phyloP scores from a whole-genome alignment of 73 alveolate species.

The Breviolum minutum region DNA sequence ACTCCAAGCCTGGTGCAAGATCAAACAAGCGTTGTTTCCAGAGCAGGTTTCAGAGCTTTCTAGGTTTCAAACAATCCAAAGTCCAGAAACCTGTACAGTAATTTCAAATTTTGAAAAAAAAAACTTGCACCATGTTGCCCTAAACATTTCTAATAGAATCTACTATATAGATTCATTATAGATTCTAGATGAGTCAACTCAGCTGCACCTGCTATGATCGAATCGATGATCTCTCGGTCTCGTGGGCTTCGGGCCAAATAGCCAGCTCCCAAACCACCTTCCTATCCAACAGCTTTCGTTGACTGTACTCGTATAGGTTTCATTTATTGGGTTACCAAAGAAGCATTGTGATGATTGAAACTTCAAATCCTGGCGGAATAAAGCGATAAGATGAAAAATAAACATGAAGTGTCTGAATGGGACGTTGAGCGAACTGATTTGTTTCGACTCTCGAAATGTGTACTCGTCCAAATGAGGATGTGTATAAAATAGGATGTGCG shows the following conservation, averaged over 20 bases:
- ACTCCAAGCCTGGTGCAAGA: constrained; percentile 4
- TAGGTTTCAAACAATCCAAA: not conserved
- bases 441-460: too few relatives aligned
- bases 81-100: not conserved
- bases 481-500: too few relatives aligned
- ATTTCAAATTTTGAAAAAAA: not conserved
- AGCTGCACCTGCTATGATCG: constrained; percentile 69
- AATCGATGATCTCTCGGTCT: constrained; percentile 82
- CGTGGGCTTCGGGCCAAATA: constrained; percentile 93
- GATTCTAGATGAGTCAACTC: not conserved
- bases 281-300: not conserved
- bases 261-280: not conserved
- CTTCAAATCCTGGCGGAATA: too few relatives aligned
- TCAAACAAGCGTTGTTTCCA: not conserved
- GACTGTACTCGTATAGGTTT: too few relatives aligned
- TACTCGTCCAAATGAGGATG: too few relatives aligned
- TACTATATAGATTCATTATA: not conserved
- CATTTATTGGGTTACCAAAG: too few relatives aligned
- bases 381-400: too few relatives aligned
- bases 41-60: not conserved
- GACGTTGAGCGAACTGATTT: too few relatives aligned
- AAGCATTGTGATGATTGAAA: too few relatives aligned
- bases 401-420: too few relatives aligned
- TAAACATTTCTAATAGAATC: too few relatives aligned
- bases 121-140: not conserved